Evolutionary conservation across 1,284 basidiomycete genomes (phyloP).

Genomic region (Heliocybe sulcata): DNA sequence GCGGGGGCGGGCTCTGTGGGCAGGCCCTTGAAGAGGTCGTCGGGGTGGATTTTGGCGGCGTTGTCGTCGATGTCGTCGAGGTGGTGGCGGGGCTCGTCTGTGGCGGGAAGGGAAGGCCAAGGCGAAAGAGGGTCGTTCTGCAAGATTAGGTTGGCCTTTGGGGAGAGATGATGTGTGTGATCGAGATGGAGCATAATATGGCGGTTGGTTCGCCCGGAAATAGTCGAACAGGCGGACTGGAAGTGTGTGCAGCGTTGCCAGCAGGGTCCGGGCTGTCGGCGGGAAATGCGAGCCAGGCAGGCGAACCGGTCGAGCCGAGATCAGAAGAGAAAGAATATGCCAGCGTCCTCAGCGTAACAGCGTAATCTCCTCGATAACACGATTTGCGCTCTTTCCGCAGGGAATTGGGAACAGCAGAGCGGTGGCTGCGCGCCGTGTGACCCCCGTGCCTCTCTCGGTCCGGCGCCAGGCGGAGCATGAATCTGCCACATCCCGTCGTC

Average conservation of each 20-base stretch:
- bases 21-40: constrained; percentile 8
- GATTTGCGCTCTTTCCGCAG: neutral
- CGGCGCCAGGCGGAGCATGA: neutral
- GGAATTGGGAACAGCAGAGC: constrained; percentile 1
- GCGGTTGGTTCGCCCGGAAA: constrained; percentile 16
- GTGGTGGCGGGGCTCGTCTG: constrained; percentile 22
- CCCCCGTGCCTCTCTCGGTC: neutral
- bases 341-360: neutral
- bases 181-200: constrained; percentile 51
- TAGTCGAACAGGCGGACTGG: constrained; percentile 12
- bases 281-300: neutral
- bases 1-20: constrained; percentile 9
- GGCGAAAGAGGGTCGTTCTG: constrained; percentile 30
- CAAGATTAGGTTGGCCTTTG: constrained; percentile 40
- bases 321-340: neutral
- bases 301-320: neutral
- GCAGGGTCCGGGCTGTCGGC: constrained; percentile 9
- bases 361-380: constrained; percentile 3
- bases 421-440: constrained; percentile 3
- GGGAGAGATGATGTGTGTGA: constrained; percentile 37
- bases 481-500: neutral
- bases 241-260: constrained; percentile 14
- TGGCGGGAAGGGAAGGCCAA: constrained; percentile 30
- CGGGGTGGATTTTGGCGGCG: constrained; percentile 17
- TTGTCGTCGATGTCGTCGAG: constrained; percentile 16